A percentile compares a stretch with the other conserved stretches of the same genome.
These are phyloP conservation scores for Lagenaria siceraria DNA, from an alignment of 306 rosid genomes.

Conservation along the genomic window DNA sequence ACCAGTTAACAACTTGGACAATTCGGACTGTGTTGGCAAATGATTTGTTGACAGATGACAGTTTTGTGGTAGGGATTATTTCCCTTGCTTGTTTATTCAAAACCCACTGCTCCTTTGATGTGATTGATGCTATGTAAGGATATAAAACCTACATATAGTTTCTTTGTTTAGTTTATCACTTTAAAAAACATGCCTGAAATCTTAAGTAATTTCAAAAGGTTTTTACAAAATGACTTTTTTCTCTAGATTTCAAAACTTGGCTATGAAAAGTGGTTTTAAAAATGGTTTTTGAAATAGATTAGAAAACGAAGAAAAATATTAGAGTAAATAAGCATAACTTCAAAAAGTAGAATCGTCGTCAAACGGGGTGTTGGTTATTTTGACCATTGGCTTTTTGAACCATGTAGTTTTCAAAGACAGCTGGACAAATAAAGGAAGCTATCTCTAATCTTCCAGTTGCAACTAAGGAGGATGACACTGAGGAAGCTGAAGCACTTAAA, in stretches of 20 bases:
- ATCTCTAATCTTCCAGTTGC: slow-evolving; percentile 71
- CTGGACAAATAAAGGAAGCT: slow-evolving; percentile 60
- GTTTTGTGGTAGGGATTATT: slow-evolving; percentile 55
- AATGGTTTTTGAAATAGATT: neutral
- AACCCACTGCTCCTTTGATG: neutral
- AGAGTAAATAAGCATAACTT: neutral
- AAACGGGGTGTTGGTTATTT: neutral
- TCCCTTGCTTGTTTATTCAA: neutral
- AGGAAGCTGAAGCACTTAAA: slow-evolving; percentile 53
- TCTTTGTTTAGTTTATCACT: neutral
- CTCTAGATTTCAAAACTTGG: neutral
- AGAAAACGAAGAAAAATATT: neutral
- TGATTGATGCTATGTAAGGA: neutral
- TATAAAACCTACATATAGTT: neutral
- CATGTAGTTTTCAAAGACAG: slow-evolving; percentile 69
- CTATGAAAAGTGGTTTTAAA: neutral
- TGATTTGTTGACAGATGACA: slow-evolving; percentile 75
- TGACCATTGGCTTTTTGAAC: slow-evolving; percentile 8
- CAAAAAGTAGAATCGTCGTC: neutral
- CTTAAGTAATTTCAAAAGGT: neutral
- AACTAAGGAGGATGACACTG: slow-evolving; percentile 55
- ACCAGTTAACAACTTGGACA: slow-evolving; percentile 55
- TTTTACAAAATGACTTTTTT: neutral
- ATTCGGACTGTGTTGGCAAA: slow-evolving; percentile 60
- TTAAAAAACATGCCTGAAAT: neutral